Percentiles rank a stretch among this genome's conserved stretches.
phyloP scores from a whole-genome alignment of 805 yeast genomes.

The Candida morakotiae region DNA sequence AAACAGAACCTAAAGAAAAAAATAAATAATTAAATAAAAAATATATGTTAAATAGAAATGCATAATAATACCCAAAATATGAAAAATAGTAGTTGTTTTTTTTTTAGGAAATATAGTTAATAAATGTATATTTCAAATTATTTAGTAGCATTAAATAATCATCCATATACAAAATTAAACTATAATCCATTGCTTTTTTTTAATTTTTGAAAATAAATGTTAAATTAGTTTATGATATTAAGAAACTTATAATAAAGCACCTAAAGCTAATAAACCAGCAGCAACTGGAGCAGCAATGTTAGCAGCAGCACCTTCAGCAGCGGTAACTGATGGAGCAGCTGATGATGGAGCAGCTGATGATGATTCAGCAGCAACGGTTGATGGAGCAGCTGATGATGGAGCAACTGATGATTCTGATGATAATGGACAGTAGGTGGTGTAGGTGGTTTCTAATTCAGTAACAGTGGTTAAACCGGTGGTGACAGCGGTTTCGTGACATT shows the following conservation, averaged over 20 bases:
- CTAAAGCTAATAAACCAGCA: constrained; percentile 25
- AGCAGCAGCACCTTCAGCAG: constrained; percentile 12
- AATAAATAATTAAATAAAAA: no score
- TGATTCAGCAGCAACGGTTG: constrained; percentile 11
- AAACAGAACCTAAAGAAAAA: no score
- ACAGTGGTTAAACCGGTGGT: constrained; percentile 37
- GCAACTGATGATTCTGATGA: constrained; percentile 24
- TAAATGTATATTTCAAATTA: constrained; percentile 2
- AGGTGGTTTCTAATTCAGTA: constrained; percentile 20
- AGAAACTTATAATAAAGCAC: constrained; percentile 15
- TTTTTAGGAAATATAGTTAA: no score
- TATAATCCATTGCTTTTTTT: background rate
- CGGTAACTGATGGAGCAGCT: constrained; percentile 10
- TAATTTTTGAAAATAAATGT: background rate
- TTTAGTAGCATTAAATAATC: constrained; percentile 5
- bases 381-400: constrained; percentile 12
- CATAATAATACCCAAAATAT: background rate
- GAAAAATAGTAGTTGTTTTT: no score
- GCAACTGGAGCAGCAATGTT: constrained; percentile 15
- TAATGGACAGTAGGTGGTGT: constrained; percentile 20
- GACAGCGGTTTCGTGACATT: constrained; percentile 22
- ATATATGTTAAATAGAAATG: background rate
- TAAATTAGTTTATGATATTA: background rate
- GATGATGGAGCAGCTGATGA: constrained; percentile 12
- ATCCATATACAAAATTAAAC: background rate